Percentiles rank a stretch among this genome's conserved stretches.
phyloP scores from a whole-genome alignment of 352 stramenopile genomes.

The Pythium dissimile region DNA sequence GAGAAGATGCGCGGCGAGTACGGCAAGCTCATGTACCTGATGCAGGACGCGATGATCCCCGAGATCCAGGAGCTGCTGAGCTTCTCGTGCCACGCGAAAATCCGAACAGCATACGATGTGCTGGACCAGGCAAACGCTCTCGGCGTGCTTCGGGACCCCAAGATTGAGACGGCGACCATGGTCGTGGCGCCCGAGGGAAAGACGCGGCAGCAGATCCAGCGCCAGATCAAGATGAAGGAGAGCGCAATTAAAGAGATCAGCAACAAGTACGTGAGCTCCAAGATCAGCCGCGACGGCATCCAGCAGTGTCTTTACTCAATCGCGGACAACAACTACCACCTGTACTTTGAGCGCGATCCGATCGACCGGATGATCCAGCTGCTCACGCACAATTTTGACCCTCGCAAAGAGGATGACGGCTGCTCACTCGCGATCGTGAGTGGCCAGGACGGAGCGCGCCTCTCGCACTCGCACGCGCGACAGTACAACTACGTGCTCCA shows the following conservation, averaged over 20 bases:
- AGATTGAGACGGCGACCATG: conserved; percentile 93
- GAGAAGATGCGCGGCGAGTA: conserved; percentile 97
- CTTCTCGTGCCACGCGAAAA: conserved; percentile 76
- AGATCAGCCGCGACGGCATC: conserved; percentile 79
- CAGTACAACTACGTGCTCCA: conserved; percentile 97
- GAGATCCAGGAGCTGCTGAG: conserved; percentile 84
- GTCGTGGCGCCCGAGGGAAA: conserved; percentile 92
- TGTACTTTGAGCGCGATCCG: conserved; percentile 96
- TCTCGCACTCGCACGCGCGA: conserved; percentile 93
- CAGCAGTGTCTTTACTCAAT: conserved; percentile 96
- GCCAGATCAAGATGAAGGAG: conserved; percentile 93
- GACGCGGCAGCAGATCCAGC: conserved; percentile 85
- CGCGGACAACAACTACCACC: conserved; percentile 96
- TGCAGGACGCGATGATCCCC: conserved; percentile 89
- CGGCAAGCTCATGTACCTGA: conserved; percentile 94
- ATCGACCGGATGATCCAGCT: conserved; percentile 95
- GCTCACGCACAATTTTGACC: conserved; percentile 85
- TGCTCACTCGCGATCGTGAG: conserved; percentile 92
- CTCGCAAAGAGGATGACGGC: conserved; percentile 49
- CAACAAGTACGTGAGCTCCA: conserved; percentile 51
- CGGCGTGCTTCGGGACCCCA: conserved; percentile 76
- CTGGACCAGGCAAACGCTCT: conserved; percentile 69
- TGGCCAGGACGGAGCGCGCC: conserved; percentile 89
- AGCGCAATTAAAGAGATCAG: conserved; percentile 86
- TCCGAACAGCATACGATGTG: conserved; percentile 87